These are phyloP conservation scores for Aphanomyces stellatus DNA, from an alignment of 352 stramenopile species.

Conservation along the genomic window DNA sequence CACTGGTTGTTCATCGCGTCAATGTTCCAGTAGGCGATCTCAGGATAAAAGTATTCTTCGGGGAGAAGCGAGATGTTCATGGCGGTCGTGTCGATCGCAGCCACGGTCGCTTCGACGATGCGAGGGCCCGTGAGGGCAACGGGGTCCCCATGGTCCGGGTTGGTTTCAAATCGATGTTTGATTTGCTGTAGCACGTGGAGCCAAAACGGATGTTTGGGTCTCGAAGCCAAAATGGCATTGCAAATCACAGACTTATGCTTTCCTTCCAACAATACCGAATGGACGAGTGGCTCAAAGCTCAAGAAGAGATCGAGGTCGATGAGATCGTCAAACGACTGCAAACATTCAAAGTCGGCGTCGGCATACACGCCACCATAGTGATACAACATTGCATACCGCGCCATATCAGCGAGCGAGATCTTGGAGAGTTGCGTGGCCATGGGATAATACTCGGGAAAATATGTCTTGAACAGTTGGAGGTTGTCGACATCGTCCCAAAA, in stretches of 20 bases:
- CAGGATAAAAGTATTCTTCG: slow-evolving; percentile 41
- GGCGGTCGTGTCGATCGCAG: slow-evolving; percentile 2
- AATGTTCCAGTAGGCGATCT: slow-evolving; percentile 49
- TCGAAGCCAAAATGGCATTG: slow-evolving; percentile 49
- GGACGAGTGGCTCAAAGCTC: slow-evolving; percentile 35
- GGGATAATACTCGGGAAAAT: slow-evolving; percentile 38
- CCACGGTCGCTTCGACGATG: slow-evolving; percentile 40
- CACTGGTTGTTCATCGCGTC: too few species aligned
- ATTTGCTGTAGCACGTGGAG: slow-evolving; percentile 39
- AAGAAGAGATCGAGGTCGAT: slow-evolving; percentile 32
- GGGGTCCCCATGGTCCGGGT: slow-evolving; percentile 16
- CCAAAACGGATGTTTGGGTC: slow-evolving; percentile 39
- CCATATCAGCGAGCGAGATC: slow-evolving; percentile 42
- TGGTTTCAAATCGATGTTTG: slow-evolving; percentile 31
- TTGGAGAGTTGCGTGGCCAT: slow-evolving; percentile 33
- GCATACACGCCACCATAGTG: slow-evolving; percentile 40
- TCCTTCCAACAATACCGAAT: slow-evolving; percentile 39
- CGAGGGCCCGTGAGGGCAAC: slow-evolving; percentile 40
- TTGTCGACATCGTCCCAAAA: slow-evolving; percentile 54
- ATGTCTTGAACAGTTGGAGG: slow-evolving; percentile 32
- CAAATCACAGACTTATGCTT: slow-evolving; percentile 27
- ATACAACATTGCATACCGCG: slow-evolving; percentile 43
- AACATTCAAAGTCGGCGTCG: slow-evolving; percentile 45
- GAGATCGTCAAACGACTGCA: slow-evolving; percentile 30
- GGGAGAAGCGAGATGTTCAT: slow-evolving; percentile 24